Conservation (phyloP, 108 stramenopile genomes). For the Conticribra guillardii region DNA sequence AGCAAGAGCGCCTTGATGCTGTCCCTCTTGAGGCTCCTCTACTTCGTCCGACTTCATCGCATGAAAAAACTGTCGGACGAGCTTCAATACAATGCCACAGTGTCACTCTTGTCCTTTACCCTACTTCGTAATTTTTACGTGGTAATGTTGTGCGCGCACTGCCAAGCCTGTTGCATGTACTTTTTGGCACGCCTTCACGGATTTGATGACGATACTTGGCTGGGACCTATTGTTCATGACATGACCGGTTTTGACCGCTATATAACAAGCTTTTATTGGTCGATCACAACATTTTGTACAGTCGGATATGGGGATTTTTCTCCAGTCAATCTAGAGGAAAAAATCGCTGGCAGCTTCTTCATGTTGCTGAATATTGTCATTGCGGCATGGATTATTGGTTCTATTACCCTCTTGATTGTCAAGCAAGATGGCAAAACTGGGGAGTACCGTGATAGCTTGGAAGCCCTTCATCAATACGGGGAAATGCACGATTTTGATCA, state of each 20-base stretch:
- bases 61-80: conserved; percentile 45
- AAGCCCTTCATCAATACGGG: conserved; percentile 32
- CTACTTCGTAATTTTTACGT: conserved; percentile 52
- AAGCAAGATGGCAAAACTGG: conserved; percentile 59
- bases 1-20: conserved; percentile 20
- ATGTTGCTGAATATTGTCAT: conserved; percentile 56
- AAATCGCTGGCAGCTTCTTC: conserved; percentile 45
- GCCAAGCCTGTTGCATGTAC: conserved; percentile 53
- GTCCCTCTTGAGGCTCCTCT: conserved; percentile 38
- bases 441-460: conserved; percentile 53
- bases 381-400: conserved; percentile 55
- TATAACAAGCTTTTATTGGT: conserved; percentile 56
- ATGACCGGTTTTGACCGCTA: conserved; percentile 50
- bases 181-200: conserved; percentile 47
- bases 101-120: conserved; percentile 48
- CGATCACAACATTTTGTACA: conserved; percentile 57
- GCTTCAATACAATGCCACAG: conserved; percentile 43
- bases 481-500: conserved; percentile 53
- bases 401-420: conserved; percentile 56
- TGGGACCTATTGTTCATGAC: conserved; percentile 36
- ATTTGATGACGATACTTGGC: conserved; percentile 54
- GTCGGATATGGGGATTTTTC: conserved; percentile 57
- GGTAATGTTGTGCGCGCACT: conserved; percentile 34
- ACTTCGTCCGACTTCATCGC: conserved; percentile 44
- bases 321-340: conserved; percentile 43